Evolutionary conservation across 306 rosid genomes (phyloP), one percentile per base, ranked within the genome.

Genomic region (Cucurbita ficifolia): DNA sequence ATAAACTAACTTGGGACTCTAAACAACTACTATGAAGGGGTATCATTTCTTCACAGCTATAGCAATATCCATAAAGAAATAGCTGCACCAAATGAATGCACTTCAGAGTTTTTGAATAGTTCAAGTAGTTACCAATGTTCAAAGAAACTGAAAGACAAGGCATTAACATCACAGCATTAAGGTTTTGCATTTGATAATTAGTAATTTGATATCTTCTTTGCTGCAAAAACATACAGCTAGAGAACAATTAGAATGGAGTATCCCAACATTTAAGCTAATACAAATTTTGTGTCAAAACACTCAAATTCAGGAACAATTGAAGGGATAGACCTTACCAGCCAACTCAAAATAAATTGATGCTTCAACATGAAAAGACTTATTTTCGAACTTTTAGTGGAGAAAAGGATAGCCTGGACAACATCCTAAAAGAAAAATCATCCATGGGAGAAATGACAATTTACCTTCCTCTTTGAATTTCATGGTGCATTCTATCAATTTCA

Each of bases 391-490:
- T 19, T n/a, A 11, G 7, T 6, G 72, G 10, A 65, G 50, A 42
- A 65, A 42, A 10, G 8, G 45, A 24, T 52, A 24, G 29, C 19
- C 7, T 16, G 40, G 4, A 29, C 4, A 70, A 29, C 29, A 35
- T 49, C n/a, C 33, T 14, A 39, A n/a, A 5, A 43, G 40, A 57
- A 45, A 7, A 46, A 19, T n/a, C 67, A 13, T 57, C 65, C 17
- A 58, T 19, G 33, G 57, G 42, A 54, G 71, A 0, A 8, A 29
- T 57, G 18, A 13, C 7, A 75, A 33, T 58, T 42, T 82, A 94
- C 99, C 99, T 86, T 89, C 99, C 97, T 38, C 81, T 88, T 75
- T 85, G 87, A 84, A 86, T 83, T 70, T 94, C 97, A 55, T 33
- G 82, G 54, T 82, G 86, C 80, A 89, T 36, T 18, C 70, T 79